Evolutionary conservation across 139 green algal species (phyloP), one percentile per base, ranked within the genome.

Genomic region (Astrephomene gubernaculifera): DNA sequence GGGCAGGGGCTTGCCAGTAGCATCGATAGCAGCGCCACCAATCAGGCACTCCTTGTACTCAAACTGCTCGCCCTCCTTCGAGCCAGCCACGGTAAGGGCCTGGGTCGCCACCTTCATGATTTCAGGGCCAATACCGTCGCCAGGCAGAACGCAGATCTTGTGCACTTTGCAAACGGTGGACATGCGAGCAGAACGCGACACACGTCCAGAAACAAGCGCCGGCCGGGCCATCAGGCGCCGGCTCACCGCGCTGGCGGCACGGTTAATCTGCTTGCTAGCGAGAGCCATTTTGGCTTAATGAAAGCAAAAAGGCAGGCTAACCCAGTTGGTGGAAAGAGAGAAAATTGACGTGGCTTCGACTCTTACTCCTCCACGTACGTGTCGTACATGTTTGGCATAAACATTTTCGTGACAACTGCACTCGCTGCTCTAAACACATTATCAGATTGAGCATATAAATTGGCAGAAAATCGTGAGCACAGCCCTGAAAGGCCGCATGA

Each of bases 81-180:
- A 71, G 8, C 92, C 96, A 38, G 95, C 96, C 2, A 90, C 89
- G 19, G 91, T 90, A 4, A 99, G 92, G 2, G 96, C 90, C 35
- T 94, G 87, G 33, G 96, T 61, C 4, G 96, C 96, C 3, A 97
- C 95, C 29, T 91, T 73, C 69, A 96, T 98, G 81, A 99, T 99
- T 87, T 99, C 97, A 27, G 97, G 97, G 31, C 97, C 97, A 68
- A 99, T 99, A 80, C 97, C 97, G 87, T 99, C 97, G 57, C 97
- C 97, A 35, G 97, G 93, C 41, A 99, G 94, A 22, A 99, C 84
- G 8, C 92, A 93, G 17, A 99, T 93, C 33, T 94, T 96, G 86
- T 98, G 82, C 22, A 87, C n/a, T 64, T 87, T 81, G 82, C 82
- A 87, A 8, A 87, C 71, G 7, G 71, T 82, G 4, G 41, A 35